Conservation (phyloP, 1,284 basidiomycete species). For the Melampsora allii-populina region DNA sequence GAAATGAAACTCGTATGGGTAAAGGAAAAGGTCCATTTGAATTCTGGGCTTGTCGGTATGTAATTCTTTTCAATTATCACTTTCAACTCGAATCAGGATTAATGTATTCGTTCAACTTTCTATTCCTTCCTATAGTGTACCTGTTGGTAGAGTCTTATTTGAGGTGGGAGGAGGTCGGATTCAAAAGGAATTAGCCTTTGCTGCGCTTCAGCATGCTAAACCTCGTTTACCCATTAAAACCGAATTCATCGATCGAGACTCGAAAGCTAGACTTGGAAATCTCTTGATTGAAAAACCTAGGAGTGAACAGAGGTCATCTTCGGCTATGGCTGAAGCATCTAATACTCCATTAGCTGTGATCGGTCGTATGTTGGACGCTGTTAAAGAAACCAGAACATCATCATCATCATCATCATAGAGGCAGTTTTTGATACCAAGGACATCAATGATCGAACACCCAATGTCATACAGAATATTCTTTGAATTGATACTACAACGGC, state of each 20-base stretch:
- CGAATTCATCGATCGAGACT: constrained; percentile 25
- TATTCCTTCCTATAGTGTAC: constrained; percentile 14
- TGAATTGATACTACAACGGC: no score
- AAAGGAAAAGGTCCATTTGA: constrained; percentile 43
- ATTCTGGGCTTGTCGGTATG: constrained; percentile 42
- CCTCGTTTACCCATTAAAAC: constrained; percentile 34
- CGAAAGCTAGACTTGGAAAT: constrained; percentile 18
- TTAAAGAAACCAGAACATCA: neutral
- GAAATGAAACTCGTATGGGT: constrained; percentile 43
- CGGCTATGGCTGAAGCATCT: neutral
- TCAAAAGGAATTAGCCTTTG: constrained; percentile 31
- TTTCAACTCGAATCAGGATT: no score
- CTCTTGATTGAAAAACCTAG: constrained; percentile 16
- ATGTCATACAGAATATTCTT: no score
- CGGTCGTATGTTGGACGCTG: neutral
- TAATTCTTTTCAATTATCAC: no score
- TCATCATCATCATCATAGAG: no score
- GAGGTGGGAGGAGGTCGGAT: constrained; percentile 40
- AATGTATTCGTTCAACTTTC: no score
- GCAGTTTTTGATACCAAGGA: no score
- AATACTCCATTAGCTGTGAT: neutral
- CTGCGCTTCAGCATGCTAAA: constrained; percentile 41
- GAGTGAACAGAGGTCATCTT: neutral
- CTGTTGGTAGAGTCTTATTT: constrained; percentile 32
- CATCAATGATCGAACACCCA: no score